phyloP scores from a whole-genome alignment of 2,329 filamentous ascomycete genomes.

The Aotearoamyces nothofagi region DNA sequence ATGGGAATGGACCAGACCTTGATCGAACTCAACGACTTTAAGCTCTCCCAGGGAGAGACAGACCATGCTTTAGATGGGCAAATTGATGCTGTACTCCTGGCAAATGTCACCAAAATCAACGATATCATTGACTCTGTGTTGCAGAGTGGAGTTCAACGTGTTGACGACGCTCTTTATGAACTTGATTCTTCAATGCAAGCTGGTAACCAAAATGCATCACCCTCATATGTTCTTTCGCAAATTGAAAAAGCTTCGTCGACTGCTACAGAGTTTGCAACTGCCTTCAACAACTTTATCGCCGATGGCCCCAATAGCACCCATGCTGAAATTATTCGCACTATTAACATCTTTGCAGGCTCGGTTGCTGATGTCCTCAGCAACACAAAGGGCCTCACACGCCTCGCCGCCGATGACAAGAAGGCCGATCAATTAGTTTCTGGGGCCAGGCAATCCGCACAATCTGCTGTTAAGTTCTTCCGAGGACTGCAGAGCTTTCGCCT shows the following conservation, averaged over 20 bases:
- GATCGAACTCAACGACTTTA: slow-evolving; percentile 81
- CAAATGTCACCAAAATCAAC: slow-evolving; percentile 85
- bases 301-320: slow-evolving; percentile 87
- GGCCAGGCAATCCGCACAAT: slow-evolving; percentile 69
- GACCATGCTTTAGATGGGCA: slow-evolving; percentile 77
- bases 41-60: slow-evolving; percentile 55
- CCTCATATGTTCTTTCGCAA: slow-evolving; percentile 86
- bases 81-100: slow-evolving; percentile 76
- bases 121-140: slow-evolving; percentile 95
- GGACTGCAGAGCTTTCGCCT: slow-evolving; percentile 86
- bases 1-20: slow-evolving; percentile 94
- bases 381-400: slow-evolving; percentile 83
- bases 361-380: slow-evolving; percentile 91
- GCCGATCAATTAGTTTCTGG: slow-evolving; percentile 71
- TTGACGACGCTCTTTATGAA: slow-evolving; percentile 94
- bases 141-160: slow-evolving; percentile 80
- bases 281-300: slow-evolving; percentile 97
- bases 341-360: slow-evolving; percentile 79
- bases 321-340: slow-evolving; percentile 81
- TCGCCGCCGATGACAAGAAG: slow-evolving; percentile 93
- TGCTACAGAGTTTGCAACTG: slow-evolving; percentile 92
- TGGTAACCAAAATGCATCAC: slow-evolving; percentile 94
- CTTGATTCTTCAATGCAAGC: slow-evolving; percentile 96
- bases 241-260: slow-evolving; percentile 92
- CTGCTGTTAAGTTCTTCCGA: slow-evolving; percentile 90